Base-by-base conservation (phyloP, 257 asterid genomes). In the Nicotiana knightiana region DNA sequence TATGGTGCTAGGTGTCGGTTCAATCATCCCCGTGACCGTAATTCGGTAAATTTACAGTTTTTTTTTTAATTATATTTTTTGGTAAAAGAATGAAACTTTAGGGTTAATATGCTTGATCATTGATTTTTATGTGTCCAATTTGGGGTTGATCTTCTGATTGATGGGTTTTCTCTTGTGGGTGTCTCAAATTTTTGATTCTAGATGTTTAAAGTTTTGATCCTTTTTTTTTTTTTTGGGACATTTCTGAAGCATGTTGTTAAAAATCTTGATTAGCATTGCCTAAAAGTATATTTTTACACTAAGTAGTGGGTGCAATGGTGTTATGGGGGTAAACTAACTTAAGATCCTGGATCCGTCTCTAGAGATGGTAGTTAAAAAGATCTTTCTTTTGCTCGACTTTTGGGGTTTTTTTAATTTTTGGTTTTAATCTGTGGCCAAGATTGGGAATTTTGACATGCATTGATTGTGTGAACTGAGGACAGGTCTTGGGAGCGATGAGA, bases 1-100 rank as follows among this genome's bases (percentile, higher is more conserved):
- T 94, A 89, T 77, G 98, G 98, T 84, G 83, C 91, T 76, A 89
- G 98, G 77, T 96, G 99, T 88, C 94, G 99, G 87, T 96, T 92
- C 88, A 96, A 96, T 89, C 99, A 96, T 80, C 98, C 99, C 16
- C 92, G 90, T 81, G 97, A 93, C 83, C 92, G 96, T 71, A 77
- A 83, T 81, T 75, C 84, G 91, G 97, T 93, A 87, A 77, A 24
- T 51, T 9, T 11, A 39, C 35, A 37, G 3, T 24, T 37, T 65
- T 68, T 21, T 21, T 21, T 35, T 8, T 12, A 37, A 30, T 59
- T 37, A 1, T 9, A 0, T 26, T 30, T n/a, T n/a, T 48, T 12
- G 54, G 48, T 18, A 5, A 62, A 15, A 3, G 1, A 17, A 78
- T 58, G 64, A 32, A 13, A 33, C 3, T 26, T 66, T 76, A 61